Evolutionary conservation across 2,329 filamentous ascomycete genomes (phyloP), one percentile per base, ranked within the genome.

Genomic region (Scytalidium lignicola): DNA sequence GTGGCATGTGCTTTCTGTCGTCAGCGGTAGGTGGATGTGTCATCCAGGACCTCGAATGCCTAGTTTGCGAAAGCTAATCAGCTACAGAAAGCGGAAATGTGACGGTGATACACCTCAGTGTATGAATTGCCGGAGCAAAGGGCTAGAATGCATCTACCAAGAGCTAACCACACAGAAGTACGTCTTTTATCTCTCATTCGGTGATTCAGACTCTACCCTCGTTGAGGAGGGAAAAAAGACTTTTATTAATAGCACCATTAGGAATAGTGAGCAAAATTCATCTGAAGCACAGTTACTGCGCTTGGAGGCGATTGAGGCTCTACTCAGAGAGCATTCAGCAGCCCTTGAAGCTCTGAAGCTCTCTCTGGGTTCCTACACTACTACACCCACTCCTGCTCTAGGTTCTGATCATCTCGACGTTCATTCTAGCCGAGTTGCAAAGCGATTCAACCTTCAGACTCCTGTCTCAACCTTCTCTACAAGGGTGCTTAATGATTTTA

Each of bases 361-460:
- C 4, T 4, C 19, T 26, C 7, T n/a, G n/a, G 9, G 40, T 13
- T 15, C n/a, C 6, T 9, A 5, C 5, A n/a, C 17, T 48, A n/a
- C 39, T 23, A 43, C 48, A 51, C 45, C 47, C 51, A 44, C 50
- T 42, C 28, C 26, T 44, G 32, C n/a, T 8, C 8, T 13, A n/a
- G 32, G 10, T 26, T 22, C 22, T 19, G 18, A 26, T 18, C 20
- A 4, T n/a, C 17, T 20, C n/a, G 17, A 43, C n/a, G 12, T 9
- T 20, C 13, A 22, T n/a, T n/a, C n/a, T n/a, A n/a, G n/a, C n/a
- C n/a, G n/a, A n/a, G n/a, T n/a, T n/a, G n/a, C n/a, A n/a, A n/a
- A n/a, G n/a, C n/a, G n/a, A n/a, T n/a, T n/a, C n/a, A n/a, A n/a
- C n/a, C n/a, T n/a, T n/a, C n/a, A n/a, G n/a, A n/a, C n/a, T n/a